Conservation (phyloP, 2,329 filamentous ascomycete genomes). For the Sclerotinia spermophila region DNA sequence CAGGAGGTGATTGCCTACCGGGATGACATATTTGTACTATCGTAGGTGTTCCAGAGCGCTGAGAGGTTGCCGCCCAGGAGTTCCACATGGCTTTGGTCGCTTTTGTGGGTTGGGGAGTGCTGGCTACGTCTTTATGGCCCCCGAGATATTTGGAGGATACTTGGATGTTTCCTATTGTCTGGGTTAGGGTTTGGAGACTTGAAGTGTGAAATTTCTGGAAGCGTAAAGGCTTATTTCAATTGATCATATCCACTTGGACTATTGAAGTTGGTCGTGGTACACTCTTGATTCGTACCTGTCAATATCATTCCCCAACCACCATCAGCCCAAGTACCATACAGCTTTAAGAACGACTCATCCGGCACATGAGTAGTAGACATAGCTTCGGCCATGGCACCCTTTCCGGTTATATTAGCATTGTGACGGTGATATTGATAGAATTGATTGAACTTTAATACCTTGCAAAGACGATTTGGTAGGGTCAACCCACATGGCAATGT, state of each 20-base stretch:
- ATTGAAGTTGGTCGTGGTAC: not conserved
- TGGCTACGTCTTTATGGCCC: not conserved
- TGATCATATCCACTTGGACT: not conserved
- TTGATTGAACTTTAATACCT: constrained; percentile 27
- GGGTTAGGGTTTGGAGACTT: not conserved
- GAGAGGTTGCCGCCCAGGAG: constrained; percentile 38
- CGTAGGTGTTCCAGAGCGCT: constrained; percentile 38
- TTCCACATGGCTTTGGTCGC: constrained; percentile 39
- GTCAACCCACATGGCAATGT: constrained; percentile 48
- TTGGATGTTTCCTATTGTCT: constrained; percentile 3
- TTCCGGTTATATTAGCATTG: not conserved
- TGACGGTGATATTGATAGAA: too few relatives aligned
- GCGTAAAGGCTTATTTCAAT: not conserved
- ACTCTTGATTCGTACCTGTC: constrained; percentile 39
- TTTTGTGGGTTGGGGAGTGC: constrained; percentile 31
- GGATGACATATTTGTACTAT: constrained; percentile 49
- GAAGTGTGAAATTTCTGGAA: too few relatives aligned
- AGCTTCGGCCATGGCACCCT: constrained; percentile 35
- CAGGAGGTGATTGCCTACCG: constrained; percentile 44
- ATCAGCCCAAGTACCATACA: constrained; percentile 52
- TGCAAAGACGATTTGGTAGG: constrained; percentile 52
- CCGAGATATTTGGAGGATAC: constrained; percentile 11
- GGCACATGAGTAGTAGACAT: constrained; percentile 45
- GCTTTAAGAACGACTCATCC: constrained; percentile 41
- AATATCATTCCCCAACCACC: constrained; percentile 52